These are phyloP conservation scores for Metschnikowia gelsemii DNA, from an alignment of 805 yeast genomes.

Conservation along the genomic window DNA sequence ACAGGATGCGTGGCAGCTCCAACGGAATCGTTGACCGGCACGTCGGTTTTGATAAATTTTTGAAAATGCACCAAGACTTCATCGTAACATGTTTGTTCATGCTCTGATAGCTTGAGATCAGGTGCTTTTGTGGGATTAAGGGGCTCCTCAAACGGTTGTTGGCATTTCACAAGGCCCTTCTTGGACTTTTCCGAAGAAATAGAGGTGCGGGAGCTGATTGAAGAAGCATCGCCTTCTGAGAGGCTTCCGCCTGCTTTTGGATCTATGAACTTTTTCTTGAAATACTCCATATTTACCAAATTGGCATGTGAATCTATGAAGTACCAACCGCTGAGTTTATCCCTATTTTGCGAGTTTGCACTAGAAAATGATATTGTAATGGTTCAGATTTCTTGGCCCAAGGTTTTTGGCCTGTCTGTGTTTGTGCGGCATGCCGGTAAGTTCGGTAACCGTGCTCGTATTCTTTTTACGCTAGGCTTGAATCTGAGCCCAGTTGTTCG, in stretches of 20 bases:
- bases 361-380: not conserved
- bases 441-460: slow-evolving; percentile 2
- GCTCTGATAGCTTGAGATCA: slow-evolving; percentile 27
- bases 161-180: slow-evolving; percentile 32
- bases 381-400: not conserved
- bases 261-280: slow-evolving; percentile 13
- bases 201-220: slow-evolving; percentile 19
- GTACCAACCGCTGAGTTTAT: not conserved
- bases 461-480: not conserved
- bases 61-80: slow-evolving; percentile 31
- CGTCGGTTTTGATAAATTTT: slow-evolving; percentile 25
- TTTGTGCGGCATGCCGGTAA: slow-evolving; percentile 9
- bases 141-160: slow-evolving; percentile 41
- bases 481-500: not conserved
- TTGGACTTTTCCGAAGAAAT: slow-evolving; percentile 16
- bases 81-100: slow-evolving; percentile 33
- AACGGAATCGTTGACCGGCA: slow-evolving; percentile 30
- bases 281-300: slow-evolving; percentile 13
- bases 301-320: not conserved
- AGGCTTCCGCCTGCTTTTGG: slow-evolving; percentile 7
- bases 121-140: slow-evolving; percentile 35
- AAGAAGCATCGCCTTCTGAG: slow-evolving; percentile 17
- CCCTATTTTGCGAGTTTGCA: not conserved
- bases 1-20: slow-evolving; percentile 29
- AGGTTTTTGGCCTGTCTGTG: slow-evolving; percentile 3